Base-by-base conservation (phyloP, 169 alveolate species). In the Plasmodium relictum region DNA sequence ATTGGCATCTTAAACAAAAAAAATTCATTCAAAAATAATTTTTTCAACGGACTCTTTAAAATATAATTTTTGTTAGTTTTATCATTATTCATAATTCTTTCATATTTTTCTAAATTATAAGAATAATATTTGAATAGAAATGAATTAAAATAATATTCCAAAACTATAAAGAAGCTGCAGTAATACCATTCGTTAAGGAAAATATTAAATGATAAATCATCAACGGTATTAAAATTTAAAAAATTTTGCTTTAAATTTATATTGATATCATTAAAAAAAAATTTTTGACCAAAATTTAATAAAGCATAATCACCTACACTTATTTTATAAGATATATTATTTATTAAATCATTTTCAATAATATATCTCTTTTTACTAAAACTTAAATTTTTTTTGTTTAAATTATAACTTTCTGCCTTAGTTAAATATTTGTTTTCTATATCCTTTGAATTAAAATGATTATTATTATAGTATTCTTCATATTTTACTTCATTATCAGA, bases 171-270 rank as follows among this genome's bases (percentile, higher is more conserved):
- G 42, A 83, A 83, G 24, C 91, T 83, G 5, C 58, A 42, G 61
- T 83, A 83, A 58, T 83, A 83, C 91, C 91, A 83, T 22, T 83
- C 91, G 63, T 83, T 83, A 22, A 83, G 66, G n/a, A 52, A 68
- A 6, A 68, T 45, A 48, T 68, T 69, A 56, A 69, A 42, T 0
- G 91, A 83, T 37, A 83, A 83, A 68, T 83, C 91, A 65, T 83
- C 91, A 1, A 83, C 54, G 1, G 91, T 76, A 56, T 58, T 69
- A 20, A 83, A 68, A 54, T 68, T 83, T 22, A 83, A 18, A 54
- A 83, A 83, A 58, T 83, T 83, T 41, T 83, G 91, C 50, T 83
- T 83, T 42, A 83, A 59, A 37, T 83, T 83, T 83, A 83, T 83
- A 16, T 66, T 83, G n/a, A 83, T 69, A 44, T 83, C 91, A 18